Conservation (phyloP, 2,329 filamentous ascomycete species). For the Escovopsis weberi region DNA sequence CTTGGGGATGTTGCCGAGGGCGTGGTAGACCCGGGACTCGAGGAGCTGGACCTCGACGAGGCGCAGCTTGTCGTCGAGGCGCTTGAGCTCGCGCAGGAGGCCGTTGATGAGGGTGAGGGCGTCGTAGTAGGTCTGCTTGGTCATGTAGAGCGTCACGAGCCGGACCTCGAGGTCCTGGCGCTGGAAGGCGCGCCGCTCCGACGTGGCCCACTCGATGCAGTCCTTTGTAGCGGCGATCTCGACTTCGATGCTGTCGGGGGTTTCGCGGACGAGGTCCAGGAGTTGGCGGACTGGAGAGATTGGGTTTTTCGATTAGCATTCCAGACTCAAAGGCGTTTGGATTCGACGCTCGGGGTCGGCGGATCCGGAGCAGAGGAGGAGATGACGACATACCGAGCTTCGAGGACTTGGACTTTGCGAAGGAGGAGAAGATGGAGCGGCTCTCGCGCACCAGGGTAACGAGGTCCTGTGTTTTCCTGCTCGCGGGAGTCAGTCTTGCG, state of each 20-base stretch:
- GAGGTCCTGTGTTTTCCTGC: constrained; percentile 66
- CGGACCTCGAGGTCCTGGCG: constrained; percentile 96
- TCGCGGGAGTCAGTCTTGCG: constrained; percentile 1
- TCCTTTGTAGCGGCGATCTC: constrained; percentile 95
- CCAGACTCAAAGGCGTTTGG: no score
- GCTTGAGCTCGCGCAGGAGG: constrained; percentile 90
- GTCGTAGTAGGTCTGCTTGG: constrained; percentile 95
- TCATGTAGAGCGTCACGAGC: constrained; percentile 87
- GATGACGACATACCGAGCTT: constrained; percentile 62
- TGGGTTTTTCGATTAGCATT: no score
- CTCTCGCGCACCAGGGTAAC: constrained; percentile 83
- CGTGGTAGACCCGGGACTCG: constrained; percentile 94
- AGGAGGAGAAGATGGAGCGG: constrained; percentile 80
- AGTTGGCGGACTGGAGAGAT: constrained; percentile 67
- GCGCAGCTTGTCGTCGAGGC: constrained; percentile 94
- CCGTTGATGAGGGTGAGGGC: constrained; percentile 93
- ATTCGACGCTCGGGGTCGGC: no score
- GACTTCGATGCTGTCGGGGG: constrained; percentile 86
- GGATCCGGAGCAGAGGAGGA: no score
- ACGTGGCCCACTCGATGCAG: constrained; percentile 98
- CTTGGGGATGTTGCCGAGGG: constrained; percentile 91
- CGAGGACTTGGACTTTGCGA: constrained; percentile 96
- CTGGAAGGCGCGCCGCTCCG: constrained; percentile 87
- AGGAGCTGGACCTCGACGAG: constrained; percentile 95
- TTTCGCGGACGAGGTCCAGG: constrained; percentile 85